A percentile compares a stretch with the other conserved stretches of the same genome.
Conservation (phyloP, 148 eudicot species). For the Rhododendron williamsianum region DNA sequence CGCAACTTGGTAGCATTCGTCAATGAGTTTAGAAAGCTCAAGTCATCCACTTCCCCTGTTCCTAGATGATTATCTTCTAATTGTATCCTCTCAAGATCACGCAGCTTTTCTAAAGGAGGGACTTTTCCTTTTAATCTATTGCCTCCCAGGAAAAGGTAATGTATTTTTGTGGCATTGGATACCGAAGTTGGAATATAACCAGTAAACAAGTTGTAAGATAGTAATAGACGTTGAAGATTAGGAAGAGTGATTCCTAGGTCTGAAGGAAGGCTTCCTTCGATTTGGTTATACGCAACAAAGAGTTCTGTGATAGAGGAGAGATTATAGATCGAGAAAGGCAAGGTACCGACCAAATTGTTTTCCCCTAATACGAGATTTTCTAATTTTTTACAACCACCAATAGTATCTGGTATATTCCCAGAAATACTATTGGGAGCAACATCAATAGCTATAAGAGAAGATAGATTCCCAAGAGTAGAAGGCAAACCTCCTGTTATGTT, state of each 20-base stretch:
- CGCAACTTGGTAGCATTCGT: background rate
- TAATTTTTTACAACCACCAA: background rate
- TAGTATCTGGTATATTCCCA: background rate
- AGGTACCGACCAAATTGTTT: background rate
- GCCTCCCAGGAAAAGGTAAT: background rate
- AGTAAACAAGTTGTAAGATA: background rate
- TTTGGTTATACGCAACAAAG: background rate
- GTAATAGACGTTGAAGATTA: background rate
- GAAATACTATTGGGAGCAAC: rapidly evolving
- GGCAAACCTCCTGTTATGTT: background rate
- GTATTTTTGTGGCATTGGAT: background rate
- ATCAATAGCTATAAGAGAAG: background rate
- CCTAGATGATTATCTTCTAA: background rate
- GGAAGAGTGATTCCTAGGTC: background rate
- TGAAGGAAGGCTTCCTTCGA: background rate
- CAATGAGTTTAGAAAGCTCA: background rate
- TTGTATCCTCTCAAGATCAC: background rate
- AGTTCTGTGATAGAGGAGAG: background rate
- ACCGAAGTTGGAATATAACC: background rate
- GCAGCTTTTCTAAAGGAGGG: background rate
- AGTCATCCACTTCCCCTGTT: background rate
- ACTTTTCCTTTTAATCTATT: background rate
- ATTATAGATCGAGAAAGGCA: background rate
- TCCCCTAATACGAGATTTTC: background rate
- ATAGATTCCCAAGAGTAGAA: background rate